phyloP scores from a whole-genome alignment of 441 rosid species.

The Gossypium davidsonii region DNA sequence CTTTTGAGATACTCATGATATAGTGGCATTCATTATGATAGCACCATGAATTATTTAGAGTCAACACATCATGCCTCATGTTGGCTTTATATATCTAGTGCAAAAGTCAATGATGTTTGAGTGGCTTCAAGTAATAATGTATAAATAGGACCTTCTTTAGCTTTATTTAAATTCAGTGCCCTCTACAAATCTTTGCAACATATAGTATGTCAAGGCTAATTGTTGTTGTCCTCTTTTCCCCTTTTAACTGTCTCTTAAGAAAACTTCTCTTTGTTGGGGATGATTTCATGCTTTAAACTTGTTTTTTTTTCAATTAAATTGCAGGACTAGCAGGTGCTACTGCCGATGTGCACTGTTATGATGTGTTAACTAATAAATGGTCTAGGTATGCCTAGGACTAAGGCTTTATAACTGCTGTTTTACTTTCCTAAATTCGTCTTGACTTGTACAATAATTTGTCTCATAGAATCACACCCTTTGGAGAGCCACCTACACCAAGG shows the following conservation, averaged over 20 bases:
- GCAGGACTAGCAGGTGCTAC: slow-evolving; percentile 98
- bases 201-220: background rate
- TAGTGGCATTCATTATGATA: background rate
- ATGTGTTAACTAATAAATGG: slow-evolving; percentile 90
- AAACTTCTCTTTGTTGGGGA: background rate
- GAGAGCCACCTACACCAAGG: slow-evolving; percentile 96
- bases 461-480: slow-evolving; percentile 74
- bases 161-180: background rate
- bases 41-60: background rate
- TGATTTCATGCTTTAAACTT: slow-evolving; percentile 8
- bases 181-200: background rate
- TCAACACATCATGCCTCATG: background rate
- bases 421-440: background rate
- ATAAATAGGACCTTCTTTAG: background rate
- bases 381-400: slow-evolving; percentile 51
- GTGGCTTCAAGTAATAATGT: background rate
- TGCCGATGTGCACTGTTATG: slow-evolving; percentile 95
- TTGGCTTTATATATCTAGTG: background rate
- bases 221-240: background rate
- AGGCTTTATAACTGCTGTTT: background rate
- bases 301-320: slow-evolving; percentile 30
- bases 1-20: background rate
- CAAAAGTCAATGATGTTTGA: background rate
- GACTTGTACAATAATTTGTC: slow-evolving; percentile 11
- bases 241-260: background rate